phyloP scores from a whole-genome alignment of 805 yeast species.

The Lachancea nothofagi region DNA sequence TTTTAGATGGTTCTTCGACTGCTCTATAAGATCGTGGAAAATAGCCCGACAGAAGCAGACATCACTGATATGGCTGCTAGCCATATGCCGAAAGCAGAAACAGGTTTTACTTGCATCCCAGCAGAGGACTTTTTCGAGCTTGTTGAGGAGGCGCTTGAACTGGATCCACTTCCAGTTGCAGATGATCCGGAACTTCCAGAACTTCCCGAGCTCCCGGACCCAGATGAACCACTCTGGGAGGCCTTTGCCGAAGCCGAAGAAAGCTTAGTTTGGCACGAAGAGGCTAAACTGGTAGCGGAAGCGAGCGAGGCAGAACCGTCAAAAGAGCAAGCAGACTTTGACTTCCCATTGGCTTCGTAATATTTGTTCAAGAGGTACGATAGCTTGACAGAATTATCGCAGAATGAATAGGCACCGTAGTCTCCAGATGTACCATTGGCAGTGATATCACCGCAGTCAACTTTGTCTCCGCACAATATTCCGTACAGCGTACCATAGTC shows the following conservation, averaged over 20 bases:
- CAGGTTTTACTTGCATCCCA: conserved; percentile 14
- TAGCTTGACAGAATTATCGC: conserved; percentile 54
- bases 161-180: conserved; percentile 32
- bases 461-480: conserved; percentile 47
- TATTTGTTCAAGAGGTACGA: conserved; percentile 54
- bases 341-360: conserved; percentile 39
- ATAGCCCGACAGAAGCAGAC: conserved; percentile 39
- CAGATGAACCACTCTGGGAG: conserved; percentile 52
- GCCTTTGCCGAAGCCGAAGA: conserved; percentile 53
- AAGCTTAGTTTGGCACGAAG: conserved; percentile 47
- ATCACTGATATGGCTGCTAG: conserved; percentile 34
- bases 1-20: too few species aligned
- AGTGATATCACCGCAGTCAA: conserved; percentile 51
- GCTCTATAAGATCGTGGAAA: conserved; percentile 31
- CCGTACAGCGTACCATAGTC: conserved; percentile 54
- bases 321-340: conserved; percentile 51
- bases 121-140: conserved; percentile 37
- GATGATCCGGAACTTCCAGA: conserved; percentile 33
- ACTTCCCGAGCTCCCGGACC: conserved; percentile 28
- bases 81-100: conserved; percentile 36
- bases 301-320: conserved; percentile 53
- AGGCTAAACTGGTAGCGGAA: conserved; percentile 36
- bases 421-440: conserved; percentile 52
- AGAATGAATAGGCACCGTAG: conserved; percentile 69
- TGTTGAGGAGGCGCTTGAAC: conserved; percentile 46